Base-by-base conservation (phyloP, 2,329 filamentous ascomycete species). In the Hypoxylon sp. region DNA sequence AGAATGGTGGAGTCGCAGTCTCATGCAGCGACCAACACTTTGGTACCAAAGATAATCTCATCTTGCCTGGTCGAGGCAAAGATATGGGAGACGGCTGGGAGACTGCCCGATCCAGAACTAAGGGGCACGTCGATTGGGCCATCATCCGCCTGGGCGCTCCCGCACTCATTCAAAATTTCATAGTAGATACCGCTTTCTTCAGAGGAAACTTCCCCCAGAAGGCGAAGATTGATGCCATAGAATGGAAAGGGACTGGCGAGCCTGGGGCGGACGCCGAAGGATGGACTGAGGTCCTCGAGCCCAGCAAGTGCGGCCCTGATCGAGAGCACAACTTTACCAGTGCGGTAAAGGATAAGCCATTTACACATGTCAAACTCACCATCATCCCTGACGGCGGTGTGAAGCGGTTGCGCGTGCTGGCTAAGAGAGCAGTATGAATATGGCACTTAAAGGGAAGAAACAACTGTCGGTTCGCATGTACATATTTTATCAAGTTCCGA, bases 311-410 rank as follows among this genome's bases (percentile, higher is more conserved):
- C 63, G 88, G 89, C 1, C 89, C 92, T 16, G 91, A 95, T 76
- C 82, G 83, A 72, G 91, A 93, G 80, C 91, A 93, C 76, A 84
- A 86, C 67, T 92, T 91, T 75, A 80, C 79, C 30, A 85, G 81
- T 56, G 73, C 83, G 61, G 81, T 87, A 16, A 81, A 84, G 70
- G 87, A 87, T 36, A 84, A 82, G 75, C 80, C 83, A 2, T 91
- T 93, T 74, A 93, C 91, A 11, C 93, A 96, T 80, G 89, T 94
- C 20, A 97, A 97, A 85, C 83, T 98, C 76, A 91, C 93, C 32
- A 96, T 97, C 76, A 93, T 97, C 71, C 95, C 95, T 0, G 94
- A 98, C 78, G 94, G 95, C 32, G 94, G 95, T 22, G 91, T 97
- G 2, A 97, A 97, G 87, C 84, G 94, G 69, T 85, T 97, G 70